Evolutionary conservation across 2,329 filamentous ascomycete species (phyloP), one percentile per base, ranked within the genome.

Genomic region (Pyrenochaeta sp.): DNA sequence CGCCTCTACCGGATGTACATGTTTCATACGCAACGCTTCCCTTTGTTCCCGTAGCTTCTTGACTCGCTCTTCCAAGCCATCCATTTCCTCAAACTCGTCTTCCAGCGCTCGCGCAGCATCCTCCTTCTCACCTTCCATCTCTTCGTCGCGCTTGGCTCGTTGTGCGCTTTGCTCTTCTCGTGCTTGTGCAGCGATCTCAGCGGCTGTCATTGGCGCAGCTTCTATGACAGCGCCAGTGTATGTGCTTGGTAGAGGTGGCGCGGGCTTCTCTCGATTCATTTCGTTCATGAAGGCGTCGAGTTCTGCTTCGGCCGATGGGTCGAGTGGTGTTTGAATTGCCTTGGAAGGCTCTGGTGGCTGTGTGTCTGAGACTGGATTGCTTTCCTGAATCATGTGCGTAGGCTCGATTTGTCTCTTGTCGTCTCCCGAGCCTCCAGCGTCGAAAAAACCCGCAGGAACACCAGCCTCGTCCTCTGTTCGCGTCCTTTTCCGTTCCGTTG

Each of bases 181-280:
- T 32, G 78, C 80, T 60, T 81, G 78, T 6, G 80, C 80, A 4
- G 80, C 80, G 12, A 82, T 61, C 49, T 83, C 79, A 50, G 79
- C 79, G 2, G 79, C 79, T 1, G 79, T 77, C 77, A 82, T 78
- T 12, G 81, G 79, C 8, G 80, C 79, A 5, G 81, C 75, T 51
- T 80, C 77, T 47, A 83, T 81, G 7, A 79, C 79, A 5, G 79
- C 79, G 42, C 69, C 72, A 0, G 74, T 66, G 13, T 75, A 71
- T 13, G 67, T 48, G 54, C 96, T 88, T 2, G 91, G 90, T 74
- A 97, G 90, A 72, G 96, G 96, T 8, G 91, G 91, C 1, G 91
- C 90, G 9, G 65, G 52, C 91, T 91, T 95, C 52, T 89, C 87
- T 71, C 96, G 91, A 72, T 93, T 88, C 8, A 91, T 79, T 40